phyloP scores from a whole-genome alignment of 805 yeast genomes.

The Ogataea chonburiensis region DNA sequence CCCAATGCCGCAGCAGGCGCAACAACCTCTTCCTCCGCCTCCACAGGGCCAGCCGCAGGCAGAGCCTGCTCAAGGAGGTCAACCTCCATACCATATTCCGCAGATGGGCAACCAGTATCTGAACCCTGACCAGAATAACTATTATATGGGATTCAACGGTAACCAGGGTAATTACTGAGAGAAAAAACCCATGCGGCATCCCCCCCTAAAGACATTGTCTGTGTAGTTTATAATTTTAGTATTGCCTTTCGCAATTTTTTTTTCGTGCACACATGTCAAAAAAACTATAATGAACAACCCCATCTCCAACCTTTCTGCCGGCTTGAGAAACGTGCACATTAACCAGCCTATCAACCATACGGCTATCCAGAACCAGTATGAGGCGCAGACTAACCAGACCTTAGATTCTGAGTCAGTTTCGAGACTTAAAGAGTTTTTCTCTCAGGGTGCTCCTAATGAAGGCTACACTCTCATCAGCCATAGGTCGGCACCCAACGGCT shows the following conservation, averaged over 20 bases:
- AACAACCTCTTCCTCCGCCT: conserved; percentile 31
- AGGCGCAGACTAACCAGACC: conserved; percentile 44
- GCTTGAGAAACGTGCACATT: conserved; percentile 38
- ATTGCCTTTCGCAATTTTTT: conserved; percentile 9
- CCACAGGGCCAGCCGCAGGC: conserved; percentile 26
- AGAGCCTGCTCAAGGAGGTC: conserved; percentile 25
- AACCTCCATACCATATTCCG: conserved; percentile 26
- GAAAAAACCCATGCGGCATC: background rate
- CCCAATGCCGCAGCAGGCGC: conserved; percentile 35
- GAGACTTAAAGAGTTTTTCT: conserved; percentile 68
- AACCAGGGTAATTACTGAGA: conserved; percentile 30
- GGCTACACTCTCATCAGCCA: conserved; percentile 85
- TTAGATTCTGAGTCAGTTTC: conserved; percentile 46
- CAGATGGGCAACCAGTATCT: conserved; percentile 28
- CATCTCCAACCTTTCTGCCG: conserved; percentile 42
- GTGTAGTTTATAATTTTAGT: conserved; percentile 8
- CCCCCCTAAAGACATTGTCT: conserved; percentile 10
- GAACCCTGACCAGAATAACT: conserved; percentile 29
- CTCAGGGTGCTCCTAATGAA: conserved; percentile 61
- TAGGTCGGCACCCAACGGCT: conserved; percentile 91
- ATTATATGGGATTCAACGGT: conserved; percentile 31
- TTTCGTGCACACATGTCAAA: conserved; percentile 9
- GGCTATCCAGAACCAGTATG: conserved; percentile 43
- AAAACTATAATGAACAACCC: conserved; percentile 20
- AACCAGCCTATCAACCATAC: conserved; percentile 32